phyloP scores from a whole-genome alignment of 495 filamentous ascomycete species.

The Trichoderma gamsii region DNA sequence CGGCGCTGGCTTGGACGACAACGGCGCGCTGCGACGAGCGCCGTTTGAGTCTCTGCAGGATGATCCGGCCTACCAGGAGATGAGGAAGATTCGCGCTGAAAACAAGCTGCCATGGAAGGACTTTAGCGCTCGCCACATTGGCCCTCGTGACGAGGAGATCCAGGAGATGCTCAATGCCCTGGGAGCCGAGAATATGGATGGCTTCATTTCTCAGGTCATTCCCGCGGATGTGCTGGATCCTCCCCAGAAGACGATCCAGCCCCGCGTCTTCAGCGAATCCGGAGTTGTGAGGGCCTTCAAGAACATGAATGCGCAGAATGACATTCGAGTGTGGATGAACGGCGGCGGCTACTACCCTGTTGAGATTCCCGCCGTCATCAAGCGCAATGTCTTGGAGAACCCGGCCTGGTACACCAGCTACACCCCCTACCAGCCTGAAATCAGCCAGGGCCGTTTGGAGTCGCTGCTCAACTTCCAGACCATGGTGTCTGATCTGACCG shows the following conservation, averaged over 20 bases:
- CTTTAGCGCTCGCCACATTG: conserved; percentile 88
- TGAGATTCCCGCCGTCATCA: conserved; percentile 82
- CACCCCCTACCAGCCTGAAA: conserved; percentile 97
- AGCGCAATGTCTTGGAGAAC: conserved; percentile 88
- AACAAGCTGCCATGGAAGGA: conserved; percentile 35
- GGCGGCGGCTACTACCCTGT: conserved; percentile 87
- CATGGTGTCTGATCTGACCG: conserved; percentile 83
- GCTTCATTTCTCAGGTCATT: conserved; percentile 86
- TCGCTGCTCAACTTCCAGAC: conserved; percentile 97
- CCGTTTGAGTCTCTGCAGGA: neutral
- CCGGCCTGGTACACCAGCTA: conserved; percentile 99
- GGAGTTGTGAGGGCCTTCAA: neutral
- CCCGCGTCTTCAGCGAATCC: conserved; percentile 5
- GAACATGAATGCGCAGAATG: conserved; percentile 53
- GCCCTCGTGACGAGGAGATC: conserved; percentile 67
- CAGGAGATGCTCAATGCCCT: conserved; percentile 76
- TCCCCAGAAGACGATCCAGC: conserved; percentile 20
- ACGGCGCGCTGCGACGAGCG: neutral
- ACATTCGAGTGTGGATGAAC: conserved; percentile 64
- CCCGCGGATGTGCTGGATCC: conserved; percentile 70
- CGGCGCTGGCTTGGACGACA: neutral
- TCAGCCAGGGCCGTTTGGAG: conserved; percentile 90
- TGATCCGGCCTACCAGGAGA: conserved; percentile 10
- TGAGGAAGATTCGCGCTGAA: neutral
- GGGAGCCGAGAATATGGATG: conserved; percentile 63